phyloP scores from a whole-genome alignment of 176 grass and related monocot species.

The Poa pratensis region DNA sequence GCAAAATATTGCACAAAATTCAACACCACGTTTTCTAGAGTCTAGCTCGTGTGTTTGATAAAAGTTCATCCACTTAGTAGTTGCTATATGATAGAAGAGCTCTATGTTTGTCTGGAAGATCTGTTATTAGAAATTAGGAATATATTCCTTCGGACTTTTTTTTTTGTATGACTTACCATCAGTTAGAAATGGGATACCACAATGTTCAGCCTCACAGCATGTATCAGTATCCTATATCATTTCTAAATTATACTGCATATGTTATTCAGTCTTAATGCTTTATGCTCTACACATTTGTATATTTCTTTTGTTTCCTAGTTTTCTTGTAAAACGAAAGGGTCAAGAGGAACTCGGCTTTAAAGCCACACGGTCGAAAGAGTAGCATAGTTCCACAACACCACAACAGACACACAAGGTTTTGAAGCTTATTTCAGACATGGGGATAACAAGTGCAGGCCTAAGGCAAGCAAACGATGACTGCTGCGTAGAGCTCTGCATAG shows the following conservation, averaged over 20 bases:
- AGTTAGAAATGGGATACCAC: neutral
- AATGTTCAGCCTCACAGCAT: neutral
- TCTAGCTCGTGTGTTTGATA: neutral
- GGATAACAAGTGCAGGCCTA: too few relatives aligned
- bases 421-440: too few relatives aligned
- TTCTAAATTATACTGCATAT: neutral
- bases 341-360: too few relatives aligned
- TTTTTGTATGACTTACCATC: neutral
- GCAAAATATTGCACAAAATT: neutral
- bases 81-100: constrained; percentile 18
- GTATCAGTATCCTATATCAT: neutral
- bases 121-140: neutral
- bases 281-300: neutral
- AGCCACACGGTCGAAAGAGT: too few relatives aligned
- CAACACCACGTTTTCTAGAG: neutral
- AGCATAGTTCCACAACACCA: too few relatives aligned
- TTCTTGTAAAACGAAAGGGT: neutral
- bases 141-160: neutral
- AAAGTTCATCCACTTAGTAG: neutral
- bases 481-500: neutral
- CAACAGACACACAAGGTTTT: too few relatives aligned
- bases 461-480: neutral
- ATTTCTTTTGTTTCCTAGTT: neutral
- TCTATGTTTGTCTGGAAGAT: neutral
- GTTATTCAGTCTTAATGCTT: neutral